A percentile compares a stretch with the other conserved stretches of the same genome.
These are phyloP conservation scores for Thraustochytrium striatum DNA, from an alignment of 352 stramenopile species.

Conservation along the genomic window DNA sequence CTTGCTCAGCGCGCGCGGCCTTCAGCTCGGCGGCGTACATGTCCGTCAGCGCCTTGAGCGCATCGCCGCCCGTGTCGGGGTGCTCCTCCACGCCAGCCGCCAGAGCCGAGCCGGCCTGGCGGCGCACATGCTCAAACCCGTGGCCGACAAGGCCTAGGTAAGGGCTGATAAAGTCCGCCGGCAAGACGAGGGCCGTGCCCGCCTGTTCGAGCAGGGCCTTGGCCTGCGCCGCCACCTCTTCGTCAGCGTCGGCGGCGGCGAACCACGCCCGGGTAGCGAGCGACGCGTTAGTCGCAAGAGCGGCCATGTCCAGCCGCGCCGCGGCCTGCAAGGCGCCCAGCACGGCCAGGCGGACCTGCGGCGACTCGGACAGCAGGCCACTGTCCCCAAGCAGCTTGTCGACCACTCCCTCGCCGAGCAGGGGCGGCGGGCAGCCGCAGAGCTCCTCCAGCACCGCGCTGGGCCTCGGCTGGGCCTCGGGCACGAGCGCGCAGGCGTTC, in stretches of 20 bases:
- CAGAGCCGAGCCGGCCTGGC: conserved; percentile 69
- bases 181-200: conserved; percentile 1
- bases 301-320: not conserved
- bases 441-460: conserved; percentile 48
- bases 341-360: conserved; percentile 48
- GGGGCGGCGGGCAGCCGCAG: conserved; percentile 37
- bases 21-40: conserved; percentile 62
- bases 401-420: conserved; percentile 31
- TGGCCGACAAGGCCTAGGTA: conserved; percentile 68
- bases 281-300: not conserved
- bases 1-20: conserved; percentile 63
- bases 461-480: conserved; percentile 1
- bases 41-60: conserved; percentile 69
- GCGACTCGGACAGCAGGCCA: conserved; percentile 48
- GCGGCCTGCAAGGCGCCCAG: conserved; percentile 35
- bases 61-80: conserved; percentile 61
- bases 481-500: conserved; percentile 1
- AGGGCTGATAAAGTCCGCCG: conserved; percentile 10
- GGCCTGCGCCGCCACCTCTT: conserved; percentile 34
- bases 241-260: conserved; percentile 47
- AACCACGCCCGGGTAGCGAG: conserved; percentile 49
- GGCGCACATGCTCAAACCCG: conserved; percentile 66
- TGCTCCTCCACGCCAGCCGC: conserved; percentile 61
- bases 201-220: conserved; percentile 42
- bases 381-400: conserved; percentile 46